Conservation (phyloP, 768 basidiomycete species). For the Mycena galopus region DNA sequence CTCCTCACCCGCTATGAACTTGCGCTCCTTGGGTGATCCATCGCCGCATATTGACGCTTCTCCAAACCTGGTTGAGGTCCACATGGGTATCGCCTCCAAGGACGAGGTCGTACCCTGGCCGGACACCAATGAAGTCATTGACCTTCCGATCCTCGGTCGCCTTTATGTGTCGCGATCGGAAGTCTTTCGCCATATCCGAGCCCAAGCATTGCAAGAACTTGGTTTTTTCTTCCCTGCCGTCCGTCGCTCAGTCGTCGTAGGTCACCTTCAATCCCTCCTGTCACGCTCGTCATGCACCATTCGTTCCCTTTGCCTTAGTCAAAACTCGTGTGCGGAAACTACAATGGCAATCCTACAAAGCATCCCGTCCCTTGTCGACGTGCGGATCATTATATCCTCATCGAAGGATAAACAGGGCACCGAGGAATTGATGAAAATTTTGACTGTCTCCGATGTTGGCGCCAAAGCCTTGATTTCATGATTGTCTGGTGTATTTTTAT, state of each 20-base stretch:
- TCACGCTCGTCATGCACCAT: neutral
- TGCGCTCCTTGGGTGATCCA: neutral
- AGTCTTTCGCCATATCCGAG: too few species aligned
- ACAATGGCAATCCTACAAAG: neutral
- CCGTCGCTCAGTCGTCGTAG: neutral
- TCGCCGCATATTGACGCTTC: neutral
- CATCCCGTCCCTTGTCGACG: neutral
- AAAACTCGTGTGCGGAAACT: neutral
- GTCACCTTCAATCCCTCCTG: neutral
- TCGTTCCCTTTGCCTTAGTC: neutral
- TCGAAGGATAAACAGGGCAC: neutral
- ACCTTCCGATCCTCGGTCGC: too few species aligned
- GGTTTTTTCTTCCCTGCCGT: neutral
- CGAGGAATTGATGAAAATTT: neutral
- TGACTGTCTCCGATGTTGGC: neutral
- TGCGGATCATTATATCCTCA: neutral
- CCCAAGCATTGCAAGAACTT: too few species aligned
- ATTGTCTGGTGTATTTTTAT: neutral
- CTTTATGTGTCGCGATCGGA: too few species aligned
- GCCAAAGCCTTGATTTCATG: neutral
- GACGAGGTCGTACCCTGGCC: too few species aligned
- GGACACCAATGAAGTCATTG: too few species aligned
- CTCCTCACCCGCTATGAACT: neutral
- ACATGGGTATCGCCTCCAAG: neutral
- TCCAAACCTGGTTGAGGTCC: neutral